Evolutionary conservation across 1,284 basidiomycete genomes (phyloP).

Genomic region (Kalmanozyma brasiliensis): DNA sequence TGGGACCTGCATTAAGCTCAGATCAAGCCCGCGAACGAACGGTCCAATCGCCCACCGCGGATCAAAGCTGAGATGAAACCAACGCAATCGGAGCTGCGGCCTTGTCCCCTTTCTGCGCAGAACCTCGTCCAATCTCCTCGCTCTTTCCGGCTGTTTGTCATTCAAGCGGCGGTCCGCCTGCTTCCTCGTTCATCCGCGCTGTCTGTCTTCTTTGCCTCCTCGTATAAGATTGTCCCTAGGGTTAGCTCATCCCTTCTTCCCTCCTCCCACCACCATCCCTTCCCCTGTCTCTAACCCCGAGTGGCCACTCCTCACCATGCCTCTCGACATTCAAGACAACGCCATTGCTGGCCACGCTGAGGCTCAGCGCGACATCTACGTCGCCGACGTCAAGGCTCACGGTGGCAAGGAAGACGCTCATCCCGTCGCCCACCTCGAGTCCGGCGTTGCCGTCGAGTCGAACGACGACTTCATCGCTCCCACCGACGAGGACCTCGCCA

Average conservation of each 20-base stretch:
- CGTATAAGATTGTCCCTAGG: neutral
- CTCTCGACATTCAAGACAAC: constrained; percentile 46
- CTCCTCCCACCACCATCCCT: neutral
- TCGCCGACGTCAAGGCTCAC: constrained; percentile 39
- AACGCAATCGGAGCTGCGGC: constrained; percentile 1
- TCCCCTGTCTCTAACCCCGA: neutral
- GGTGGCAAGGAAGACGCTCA: constrained; percentile 32
- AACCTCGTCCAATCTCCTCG: too few species aligned
- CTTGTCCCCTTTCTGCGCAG: neutral
- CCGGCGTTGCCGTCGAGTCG: constrained; percentile 26
- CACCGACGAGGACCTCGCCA: constrained; percentile 60
- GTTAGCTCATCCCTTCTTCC: neutral
- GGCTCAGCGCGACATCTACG: constrained; percentile 38
- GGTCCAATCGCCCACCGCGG: too few species aligned
- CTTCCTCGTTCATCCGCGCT: constrained; percentile 8
- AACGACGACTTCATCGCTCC: constrained; percentile 48
- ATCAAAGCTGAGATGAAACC: neutral
- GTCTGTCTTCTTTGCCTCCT: constrained; percentile 6
- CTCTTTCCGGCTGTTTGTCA: too few species aligned
- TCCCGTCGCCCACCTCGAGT: constrained; percentile 48
- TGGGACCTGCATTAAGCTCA: neutral
- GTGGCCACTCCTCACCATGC: constrained; percentile 19
- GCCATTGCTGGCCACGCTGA: constrained; percentile 44
- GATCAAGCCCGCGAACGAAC: too few species aligned
- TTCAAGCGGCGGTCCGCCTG: too few species aligned